Conservation (phyloP, 2,329 filamentous ascomycete species). For the Trichothecium roseum region DNA sequence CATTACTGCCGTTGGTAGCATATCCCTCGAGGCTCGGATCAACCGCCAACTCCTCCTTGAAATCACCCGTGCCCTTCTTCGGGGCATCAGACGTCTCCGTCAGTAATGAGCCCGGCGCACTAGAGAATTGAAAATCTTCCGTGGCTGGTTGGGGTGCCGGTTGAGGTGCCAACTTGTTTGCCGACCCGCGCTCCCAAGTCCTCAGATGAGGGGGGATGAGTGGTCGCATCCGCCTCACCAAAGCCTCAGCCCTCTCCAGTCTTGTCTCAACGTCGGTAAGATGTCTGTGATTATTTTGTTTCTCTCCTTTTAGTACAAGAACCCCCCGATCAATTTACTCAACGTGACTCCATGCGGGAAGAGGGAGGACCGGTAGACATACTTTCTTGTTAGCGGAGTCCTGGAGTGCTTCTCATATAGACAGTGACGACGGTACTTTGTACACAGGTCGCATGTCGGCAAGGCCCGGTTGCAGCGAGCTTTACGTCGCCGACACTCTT, state of each 20-base stretch:
- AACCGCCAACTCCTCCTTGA: too few relatives aligned
- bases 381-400: constrained; percentile 36
- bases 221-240: constrained; percentile 18
- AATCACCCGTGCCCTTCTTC: not conserved
- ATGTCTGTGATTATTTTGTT: constrained; percentile 16
- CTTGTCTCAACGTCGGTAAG: constrained; percentile 33
- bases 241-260: constrained; percentile 21
- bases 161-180: not conserved
- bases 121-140: too few relatives aligned
- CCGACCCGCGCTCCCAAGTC: constrained; percentile 6
- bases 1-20: constrained; percentile 3
- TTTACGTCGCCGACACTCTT: constrained; percentile 29
- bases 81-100: not conserved
- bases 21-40: not conserved
- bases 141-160: not conserved
- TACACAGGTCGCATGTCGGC: constrained; percentile 27
- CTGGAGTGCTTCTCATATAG: constrained; percentile 36
- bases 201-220: constrained; percentile 15
- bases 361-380: too few relatives aligned
- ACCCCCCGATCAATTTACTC: too few relatives aligned
- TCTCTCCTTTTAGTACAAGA: too few relatives aligned
- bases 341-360: too few relatives aligned
- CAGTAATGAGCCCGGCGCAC: not conserved
- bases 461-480: constrained; percentile 25
- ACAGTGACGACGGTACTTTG: constrained; percentile 32